Conservation (phyloP, 345 rosid genomes). For the Odontarrhena argentea region DNA sequence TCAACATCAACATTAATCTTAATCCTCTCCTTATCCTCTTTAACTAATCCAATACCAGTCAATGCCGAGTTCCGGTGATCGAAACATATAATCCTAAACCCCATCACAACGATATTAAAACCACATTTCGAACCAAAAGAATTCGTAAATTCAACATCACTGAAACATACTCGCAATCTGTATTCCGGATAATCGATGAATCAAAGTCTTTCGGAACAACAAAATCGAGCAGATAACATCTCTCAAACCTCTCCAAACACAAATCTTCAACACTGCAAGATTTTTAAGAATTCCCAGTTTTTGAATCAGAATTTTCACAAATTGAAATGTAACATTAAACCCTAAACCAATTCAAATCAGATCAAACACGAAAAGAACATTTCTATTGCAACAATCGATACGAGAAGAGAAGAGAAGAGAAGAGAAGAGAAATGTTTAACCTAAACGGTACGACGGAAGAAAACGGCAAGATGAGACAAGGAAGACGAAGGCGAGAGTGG, state of each 20-base stretch:
- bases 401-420: slow-evolving; percentile 2
- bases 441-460: slow-evolving; percentile 73
- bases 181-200: slow-evolving; percentile 37
- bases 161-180: slow-evolving; percentile 61
- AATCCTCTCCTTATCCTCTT: slow-evolving; percentile 44
- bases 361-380: slow-evolving; percentile 1
- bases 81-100: slow-evolving; percentile 65
- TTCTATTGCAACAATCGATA: background rate
- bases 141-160: background rate
- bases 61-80: slow-evolving; percentile 72
- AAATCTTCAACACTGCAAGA: slow-evolving; percentile 58
- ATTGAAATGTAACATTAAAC: background rate
- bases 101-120: slow-evolving; percentile 4
- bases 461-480: slow-evolving; percentile 75
- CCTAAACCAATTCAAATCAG: background rate
- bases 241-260: slow-evolving; percentile 52
- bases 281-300: background rate
- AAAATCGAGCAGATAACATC: slow-evolving; percentile 74
- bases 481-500: slow-evolving; percentile 64
- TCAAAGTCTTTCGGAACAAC: slow-evolving; percentile 61
- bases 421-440: slow-evolving; percentile 8
- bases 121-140: background rate
- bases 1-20: slow-evolving; percentile 52
- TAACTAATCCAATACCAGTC: slow-evolving; percentile 33
- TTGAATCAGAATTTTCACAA: slow-evolving; percentile 26